Evolutionary conservation across 106 monocot species (phyloP), one percentile per base, ranked within the genome.

Genomic region (Alisma plantagoaquatica): DNA sequence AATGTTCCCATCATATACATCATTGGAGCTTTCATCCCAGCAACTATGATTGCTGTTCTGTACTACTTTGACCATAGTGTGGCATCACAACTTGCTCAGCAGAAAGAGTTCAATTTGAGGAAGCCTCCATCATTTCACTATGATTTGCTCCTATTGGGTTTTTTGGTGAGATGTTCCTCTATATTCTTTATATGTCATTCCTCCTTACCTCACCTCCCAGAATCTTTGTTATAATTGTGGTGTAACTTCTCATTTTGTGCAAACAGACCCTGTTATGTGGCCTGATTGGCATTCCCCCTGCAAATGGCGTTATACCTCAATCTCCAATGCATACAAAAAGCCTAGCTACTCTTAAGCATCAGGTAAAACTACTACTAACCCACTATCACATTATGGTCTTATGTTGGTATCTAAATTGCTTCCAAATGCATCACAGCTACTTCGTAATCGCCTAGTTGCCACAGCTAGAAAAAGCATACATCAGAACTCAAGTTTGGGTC

Each of bases 241-340:
- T 9, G 8, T 51, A 25, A 10, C 9, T 26, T 51, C 10, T 7
- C 67, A 10, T 19, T 56, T 62, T 50, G 26, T 8, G 33, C 1
- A 66, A 35, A 28, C 54, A 88, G 87, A 82, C 82, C 12, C 64
- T 88, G 49, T 45, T 88, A 17, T 82, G 87, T 49, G 87, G 87
- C 10, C 87, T 88, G 27, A 51, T 88, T 67, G 87, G 87, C 38
- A 70, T 88, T 18, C 87, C 87, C 28, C 87, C 87, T 25, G 38
- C 87, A 54, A 88, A 88, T 73, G 87, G 87, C 27, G 87, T 88
- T 19, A 88, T 88, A 31, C 87, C 87, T 23, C 87, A 88, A 55
- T 88, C 87, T 43, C 87, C 87, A 27, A 88, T 88, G 87, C 87
- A 88, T 29, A 88, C 87, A 31, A 88, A 88, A 51, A 82, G 82